Base-by-base conservation (phyloP, 2,329 filamentous ascomycete species). In the Tolypocladium tropicale region DNA sequence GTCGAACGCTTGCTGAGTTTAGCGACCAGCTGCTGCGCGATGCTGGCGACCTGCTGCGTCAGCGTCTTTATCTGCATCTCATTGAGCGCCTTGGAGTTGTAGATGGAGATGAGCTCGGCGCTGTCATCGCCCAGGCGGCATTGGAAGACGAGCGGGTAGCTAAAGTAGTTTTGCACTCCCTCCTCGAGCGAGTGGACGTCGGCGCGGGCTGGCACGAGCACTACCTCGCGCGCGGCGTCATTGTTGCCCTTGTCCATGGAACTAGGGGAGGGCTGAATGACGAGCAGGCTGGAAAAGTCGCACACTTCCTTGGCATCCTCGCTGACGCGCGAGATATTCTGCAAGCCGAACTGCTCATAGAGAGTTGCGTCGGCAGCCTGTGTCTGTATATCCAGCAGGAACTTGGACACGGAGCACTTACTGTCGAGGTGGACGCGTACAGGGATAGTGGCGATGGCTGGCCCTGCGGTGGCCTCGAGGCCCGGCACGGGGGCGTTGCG, bases 391-490 rank as follows among this genome's bases (percentile, higher is more conserved):
- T 54, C 33, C 3, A 58, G 49, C 9, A 68, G 55, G 14, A 61
- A 62, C 10, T 61, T 51, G 21, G 57, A 41, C n/a, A 64, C 33
- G 2, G 52, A 56, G 5, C 55, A 54, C 18, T 54, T 32, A 18
- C 32, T 51, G 7, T 60, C 37, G 4, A 65, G 25, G 2, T 33
- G 46, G 3, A 66, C 52, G 14, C 66, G 59, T 1, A 68, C 51
- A 6, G 68, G 68, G 0, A 71, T 59, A 4, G 67, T 68, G 16
- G 64, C 62, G 30, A 72, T 66, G 0, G 64, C 65, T 3, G 69
- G 67, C 1, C 67, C 39, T 2, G 39, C 70, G 3, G 61, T 54
- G 7, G 70, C 64, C 6, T 64, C 62, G 1, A 71, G 60, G 9
- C 63, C 65, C 2, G 51, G 36, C 2, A 72, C 54, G 1, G 62